Conservation (phyloP, 2,329 filamentous ascomycete species). For the Monosporascus sp. region DNA sequence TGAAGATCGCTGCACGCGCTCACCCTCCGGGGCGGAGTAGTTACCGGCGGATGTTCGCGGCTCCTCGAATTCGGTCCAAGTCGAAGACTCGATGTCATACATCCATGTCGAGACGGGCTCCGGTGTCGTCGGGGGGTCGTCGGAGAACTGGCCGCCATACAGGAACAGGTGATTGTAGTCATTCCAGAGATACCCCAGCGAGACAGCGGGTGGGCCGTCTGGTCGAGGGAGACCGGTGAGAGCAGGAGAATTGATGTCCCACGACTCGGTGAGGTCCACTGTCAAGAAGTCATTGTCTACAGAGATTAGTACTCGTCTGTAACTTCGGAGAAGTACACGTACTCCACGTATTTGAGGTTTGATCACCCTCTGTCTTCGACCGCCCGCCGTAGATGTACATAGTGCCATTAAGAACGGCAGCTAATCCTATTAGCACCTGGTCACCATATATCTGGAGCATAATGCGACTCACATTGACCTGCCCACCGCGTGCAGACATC, state of each 20-base stretch:
- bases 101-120: constrained; percentile 61
- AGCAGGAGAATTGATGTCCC: constrained; percentile 59
- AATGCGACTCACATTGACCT: constrained; percentile 46
- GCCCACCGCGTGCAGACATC: constrained; percentile 61
- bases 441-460: background rate
- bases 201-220: constrained; percentile 63
- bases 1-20: constrained; percentile 60
- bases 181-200: constrained; percentile 72
- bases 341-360: constrained; percentile 66
- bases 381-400: constrained; percentile 72
- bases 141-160: constrained; percentile 70
- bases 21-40: constrained; percentile 49
- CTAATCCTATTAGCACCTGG: constrained; percentile 26
- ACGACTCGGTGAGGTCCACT: constrained; percentile 67
- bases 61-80: constrained; percentile 58
- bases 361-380: constrained; percentile 49
- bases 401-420: constrained; percentile 66
- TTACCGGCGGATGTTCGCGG: constrained; percentile 60
- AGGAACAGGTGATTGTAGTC: constrained; percentile 64
- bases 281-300: constrained; percentile 65
- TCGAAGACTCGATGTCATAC: constrained; percentile 54
- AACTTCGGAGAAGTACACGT: constrained; percentile 21
- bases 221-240: constrained; percentile 58
- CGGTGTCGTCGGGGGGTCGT: constrained; percentile 52
- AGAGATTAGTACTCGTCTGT: no score